Conservation (phyloP, 768 basidiomycete species). For the Phylloporus sp. region DNA sequence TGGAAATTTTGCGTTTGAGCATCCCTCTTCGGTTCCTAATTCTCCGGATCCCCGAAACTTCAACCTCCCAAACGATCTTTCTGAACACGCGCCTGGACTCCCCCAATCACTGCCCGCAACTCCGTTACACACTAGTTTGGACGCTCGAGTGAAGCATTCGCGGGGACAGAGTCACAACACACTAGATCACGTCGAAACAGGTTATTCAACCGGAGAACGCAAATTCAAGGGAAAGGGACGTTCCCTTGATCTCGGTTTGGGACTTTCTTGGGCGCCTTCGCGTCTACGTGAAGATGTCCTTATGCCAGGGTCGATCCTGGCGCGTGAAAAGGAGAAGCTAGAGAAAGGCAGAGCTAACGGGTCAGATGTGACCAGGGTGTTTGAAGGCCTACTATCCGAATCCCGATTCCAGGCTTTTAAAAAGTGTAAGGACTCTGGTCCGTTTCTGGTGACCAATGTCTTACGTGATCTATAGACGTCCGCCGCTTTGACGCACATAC, state of each 20-base stretch:
- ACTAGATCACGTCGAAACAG: slow-evolving; percentile 17
- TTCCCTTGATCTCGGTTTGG: slow-evolving; percentile 65
- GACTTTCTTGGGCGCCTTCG: slow-evolving; percentile 67
- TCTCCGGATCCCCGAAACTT: slow-evolving; percentile 24
- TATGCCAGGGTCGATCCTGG: slow-evolving; percentile 36
- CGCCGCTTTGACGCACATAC: slow-evolving; percentile 69
- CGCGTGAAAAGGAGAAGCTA: slow-evolving; percentile 27
- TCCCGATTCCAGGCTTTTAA: slow-evolving; percentile 44
- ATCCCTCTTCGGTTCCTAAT: slow-evolving; percentile 51
- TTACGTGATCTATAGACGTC: slow-evolving; percentile 45
- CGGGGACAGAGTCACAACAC: slow-evolving; percentile 25
- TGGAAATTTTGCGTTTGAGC: slow-evolving; percentile 64
- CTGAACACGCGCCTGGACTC: slow-evolving; percentile 6
- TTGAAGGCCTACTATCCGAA: slow-evolving; percentile 33
- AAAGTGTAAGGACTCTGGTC: slow-evolving; percentile 48
- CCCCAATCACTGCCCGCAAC: slow-evolving; percentile 10
- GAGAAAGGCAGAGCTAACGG: slow-evolving; percentile 19
- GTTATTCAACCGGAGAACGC: slow-evolving; percentile 13
- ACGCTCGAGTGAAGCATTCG: slow-evolving; percentile 28
- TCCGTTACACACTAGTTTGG: slow-evolving; percentile 29
- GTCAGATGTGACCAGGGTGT: slow-evolving; percentile 34
- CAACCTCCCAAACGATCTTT: slow-evolving; percentile 13
- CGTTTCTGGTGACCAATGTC: slow-evolving; percentile 5
- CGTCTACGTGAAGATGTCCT: slow-evolving; percentile 64
- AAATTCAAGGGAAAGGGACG: slow-evolving; percentile 51